These are phyloP conservation scores for Fusarium praegraminearum DNA, from an alignment of 2,329 filamentous ascomycete genomes.

Conservation along the genomic window DNA sequence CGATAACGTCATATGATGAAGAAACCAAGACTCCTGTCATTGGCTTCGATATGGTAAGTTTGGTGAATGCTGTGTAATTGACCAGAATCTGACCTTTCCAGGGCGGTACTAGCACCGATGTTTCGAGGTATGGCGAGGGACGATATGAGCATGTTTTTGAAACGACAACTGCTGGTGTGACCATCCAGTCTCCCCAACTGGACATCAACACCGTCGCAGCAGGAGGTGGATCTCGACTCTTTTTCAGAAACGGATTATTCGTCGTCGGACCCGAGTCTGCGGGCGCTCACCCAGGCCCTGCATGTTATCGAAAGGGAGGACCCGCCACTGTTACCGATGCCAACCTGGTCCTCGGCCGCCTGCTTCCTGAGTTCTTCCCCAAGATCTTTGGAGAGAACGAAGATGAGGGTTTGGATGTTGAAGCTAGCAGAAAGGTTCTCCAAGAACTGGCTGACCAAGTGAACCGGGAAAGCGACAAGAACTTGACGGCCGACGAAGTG, in stretches of 20 bases:
- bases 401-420: slow-evolving; percentile 80
- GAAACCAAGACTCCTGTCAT: slow-evolving; percentile 87
- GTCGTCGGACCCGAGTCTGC: slow-evolving; percentile 92
- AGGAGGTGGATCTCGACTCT: slow-evolving; percentile 85
- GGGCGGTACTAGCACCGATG: slow-evolving; percentile 91
- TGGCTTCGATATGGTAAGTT: slow-evolving; percentile 84
- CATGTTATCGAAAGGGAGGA: slow-evolving; percentile 90
- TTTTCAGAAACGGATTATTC: slow-evolving; percentile 90
- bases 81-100: slow-evolving; percentile 30
- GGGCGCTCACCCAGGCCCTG: slow-evolving; percentile 88
- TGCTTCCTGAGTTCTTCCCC: slow-evolving; percentile 92
- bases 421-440: slow-evolving; percentile 81
- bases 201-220: slow-evolving; percentile 97
- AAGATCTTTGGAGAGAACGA: slow-evolving; percentile 95
- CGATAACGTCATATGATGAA: slow-evolving; percentile 88
- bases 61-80: background rate
- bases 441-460: slow-evolving; percentile 81
- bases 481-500: slow-evolving; percentile 84
- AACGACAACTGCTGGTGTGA: slow-evolving; percentile 93
- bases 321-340: slow-evolving; percentile 95
- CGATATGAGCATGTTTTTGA: slow-evolving; percentile 95
- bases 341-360: slow-evolving; percentile 84
- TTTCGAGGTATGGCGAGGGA: slow-evolving; percentile 86
- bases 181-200: slow-evolving; percentile 90
- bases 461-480: slow-evolving; percentile 78